These are phyloP conservation scores for Puccinia horiana DNA, from an alignment of 1,284 basidiomycete genomes.

Conservation along the genomic window DNA sequence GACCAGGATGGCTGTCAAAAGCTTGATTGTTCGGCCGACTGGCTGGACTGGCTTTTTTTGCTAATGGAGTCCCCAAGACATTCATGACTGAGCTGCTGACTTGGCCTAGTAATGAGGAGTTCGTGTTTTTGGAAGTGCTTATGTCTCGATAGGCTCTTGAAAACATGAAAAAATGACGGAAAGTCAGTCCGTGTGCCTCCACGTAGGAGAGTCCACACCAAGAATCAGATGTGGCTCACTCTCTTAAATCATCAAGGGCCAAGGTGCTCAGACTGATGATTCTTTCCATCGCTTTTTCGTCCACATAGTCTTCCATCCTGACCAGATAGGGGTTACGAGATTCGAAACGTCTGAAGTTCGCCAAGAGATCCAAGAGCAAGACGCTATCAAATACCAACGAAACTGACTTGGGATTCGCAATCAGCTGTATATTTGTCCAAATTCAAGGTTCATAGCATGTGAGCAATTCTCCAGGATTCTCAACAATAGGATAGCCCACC, in stretches of 20 bases:
- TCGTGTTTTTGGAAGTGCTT: not conserved
- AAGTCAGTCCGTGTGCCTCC: not conserved
- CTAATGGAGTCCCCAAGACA: not conserved
- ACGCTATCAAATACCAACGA: slow-evolving; percentile 51
- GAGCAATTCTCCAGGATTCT: not conserved
- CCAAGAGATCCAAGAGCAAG: slow-evolving; percentile 54
- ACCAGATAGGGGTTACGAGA: slow-evolving; percentile 55
- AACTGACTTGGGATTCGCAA: slow-evolving; percentile 50
- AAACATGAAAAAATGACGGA: not conserved
- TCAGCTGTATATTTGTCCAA: slow-evolving; percentile 46
- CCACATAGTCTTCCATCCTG: slow-evolving; percentile 56
- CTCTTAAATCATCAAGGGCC: slow-evolving; percentile 49
- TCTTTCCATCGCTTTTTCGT: slow-evolving; percentile 55
- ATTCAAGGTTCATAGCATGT: not conserved
- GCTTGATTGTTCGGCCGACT: slow-evolving; percentile 3
- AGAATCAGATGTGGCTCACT: not conserved
- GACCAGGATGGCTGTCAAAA: slow-evolving; percentile 52
- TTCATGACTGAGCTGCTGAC: slow-evolving; percentile 39
- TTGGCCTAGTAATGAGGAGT: slow-evolving; percentile 38
- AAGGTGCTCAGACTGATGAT: slow-evolving; percentile 40
- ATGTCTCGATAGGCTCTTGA: slow-evolving; percentile 38
- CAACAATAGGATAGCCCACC: not conserved
- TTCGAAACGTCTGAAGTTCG: slow-evolving; percentile 54
- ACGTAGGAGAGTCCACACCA: not conserved
- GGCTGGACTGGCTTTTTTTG: not conserved